Percentiles rank a stretch among this genome's conserved stretches.
phyloP scores from a whole-genome alignment of 2,329 filamentous ascomycete genomes.

The Didymosphaeria variabile region DNA sequence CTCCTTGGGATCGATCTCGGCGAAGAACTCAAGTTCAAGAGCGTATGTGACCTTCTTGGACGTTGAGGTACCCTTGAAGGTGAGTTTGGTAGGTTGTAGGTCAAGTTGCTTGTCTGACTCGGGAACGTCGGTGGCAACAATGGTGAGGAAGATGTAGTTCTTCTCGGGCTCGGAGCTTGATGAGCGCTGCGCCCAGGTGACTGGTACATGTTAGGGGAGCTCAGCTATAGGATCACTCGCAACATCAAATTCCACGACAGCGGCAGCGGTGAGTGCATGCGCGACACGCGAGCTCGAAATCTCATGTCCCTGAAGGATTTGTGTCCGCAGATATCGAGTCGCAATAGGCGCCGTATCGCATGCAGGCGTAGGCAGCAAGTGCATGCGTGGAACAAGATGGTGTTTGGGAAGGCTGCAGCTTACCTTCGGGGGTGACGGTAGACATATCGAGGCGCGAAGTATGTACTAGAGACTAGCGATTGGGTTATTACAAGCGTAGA shows the following conservation, averaged over 20 bases:
- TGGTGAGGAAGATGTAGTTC: slow-evolving; percentile 95
- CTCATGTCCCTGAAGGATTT: not conserved
- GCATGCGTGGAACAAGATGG: slow-evolving; percentile 5
- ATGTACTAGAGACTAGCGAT: slow-evolving; percentile 14
- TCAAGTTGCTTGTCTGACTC: slow-evolving; percentile 81
- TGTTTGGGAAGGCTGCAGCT: slow-evolving; percentile 38
- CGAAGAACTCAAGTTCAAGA: slow-evolving; percentile 86
- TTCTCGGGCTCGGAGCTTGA: slow-evolving; percentile 79
- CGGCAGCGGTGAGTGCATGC: not conserved
- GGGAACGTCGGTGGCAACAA: slow-evolving; percentile 86
- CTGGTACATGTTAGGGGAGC: slow-evolving; percentile 59
- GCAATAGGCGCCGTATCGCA: slow-evolving; percentile 6
- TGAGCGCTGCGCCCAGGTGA: slow-evolving; percentile 98
- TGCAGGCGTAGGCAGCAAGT: slow-evolving; percentile 4
- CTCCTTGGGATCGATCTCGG: slow-evolving; percentile 84
- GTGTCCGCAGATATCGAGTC: not conserved
- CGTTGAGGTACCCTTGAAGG: slow-evolving; percentile 83
- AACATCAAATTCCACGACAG: not conserved
- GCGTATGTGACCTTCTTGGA: slow-evolving; percentile 88
- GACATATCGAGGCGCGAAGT: slow-evolving; percentile 32
- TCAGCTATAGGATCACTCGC: slow-evolving; percentile 3
- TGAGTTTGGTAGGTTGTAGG: slow-evolving; percentile 77
- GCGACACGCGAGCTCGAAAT: not conserved
- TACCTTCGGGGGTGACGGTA: slow-evolving; percentile 53
- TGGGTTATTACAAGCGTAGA: slow-evolving; percentile 8